Percentiles rank a stretch among this genome's conserved stretches.
phyloP scores from a whole-genome alignment of 345 rosid genomes.

The Salix dunnii region DNA sequence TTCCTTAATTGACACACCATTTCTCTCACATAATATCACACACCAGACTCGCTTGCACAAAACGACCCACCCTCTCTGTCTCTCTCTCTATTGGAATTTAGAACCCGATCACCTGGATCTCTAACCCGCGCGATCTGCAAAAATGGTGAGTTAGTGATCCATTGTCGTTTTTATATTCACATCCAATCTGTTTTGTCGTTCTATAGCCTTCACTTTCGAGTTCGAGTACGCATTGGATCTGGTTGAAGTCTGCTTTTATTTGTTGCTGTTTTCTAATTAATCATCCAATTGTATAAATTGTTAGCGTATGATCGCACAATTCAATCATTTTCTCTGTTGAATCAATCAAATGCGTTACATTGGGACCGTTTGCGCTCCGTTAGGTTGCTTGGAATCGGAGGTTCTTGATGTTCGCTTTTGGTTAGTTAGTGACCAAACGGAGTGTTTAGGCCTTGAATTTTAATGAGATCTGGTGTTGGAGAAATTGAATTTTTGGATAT shows the following conservation, averaged over 20 bases:
- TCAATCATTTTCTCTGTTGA: neutral
- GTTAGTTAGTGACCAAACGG: neutral
- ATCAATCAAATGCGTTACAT: neutral
- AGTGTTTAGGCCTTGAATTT: neutral
- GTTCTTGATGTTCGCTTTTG: neutral
- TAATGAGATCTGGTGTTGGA: slow-evolving; percentile 17
- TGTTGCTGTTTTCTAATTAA: neutral
- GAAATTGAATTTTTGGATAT: neutral
- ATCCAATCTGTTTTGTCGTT: neutral
- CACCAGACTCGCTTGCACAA: neutral
- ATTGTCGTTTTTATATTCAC: neutral
- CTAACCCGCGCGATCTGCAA: slow-evolving; percentile 19
- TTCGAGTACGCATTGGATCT: slow-evolving; percentile 16
- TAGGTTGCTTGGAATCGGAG: slow-evolving; percentile 1
- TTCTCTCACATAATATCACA: neutral
- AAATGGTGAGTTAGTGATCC: slow-evolving; percentile 29
- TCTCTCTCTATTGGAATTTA: neutral
- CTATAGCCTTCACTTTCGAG: neutral
- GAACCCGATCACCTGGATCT: slow-evolving; percentile 18
- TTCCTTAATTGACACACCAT: neutral
- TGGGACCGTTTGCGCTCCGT: slow-evolving; percentile 7
- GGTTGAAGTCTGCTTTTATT: slow-evolving; percentile 17
- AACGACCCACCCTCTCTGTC: neutral
- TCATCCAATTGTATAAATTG: neutral
- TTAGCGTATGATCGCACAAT: neutral